Evolutionary conservation across 768 basidiomycete genomes (phyloP), one percentile per base, ranked within the genome.

Genomic region (Gautieria morchelliformis): DNA sequence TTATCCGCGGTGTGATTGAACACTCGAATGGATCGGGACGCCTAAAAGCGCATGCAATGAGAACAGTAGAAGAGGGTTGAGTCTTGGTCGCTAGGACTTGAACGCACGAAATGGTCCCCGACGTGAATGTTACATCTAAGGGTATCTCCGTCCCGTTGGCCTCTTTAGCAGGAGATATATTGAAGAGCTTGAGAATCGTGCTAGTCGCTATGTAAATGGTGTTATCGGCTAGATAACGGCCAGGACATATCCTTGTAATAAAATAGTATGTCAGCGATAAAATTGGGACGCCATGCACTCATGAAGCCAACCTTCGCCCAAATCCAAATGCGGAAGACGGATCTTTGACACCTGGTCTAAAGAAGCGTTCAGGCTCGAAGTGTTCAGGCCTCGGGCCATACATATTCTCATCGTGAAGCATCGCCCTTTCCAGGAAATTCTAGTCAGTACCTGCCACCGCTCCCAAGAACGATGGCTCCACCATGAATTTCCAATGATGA

Each of bases 191-290:
- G 42, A 78, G 62, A 12, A 82, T 67, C 55, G 67, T 70, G 0
- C 77, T 72, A 15, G 72, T 71, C 42, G 76, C 73, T 47, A 74
- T 63, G 75, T 75, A n/a, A n/a, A n/a, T n/a, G n/a, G n/a, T n/a
- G n/a, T n/a, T n/a, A n/a, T n/a, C n/a, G n/a, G n/a, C n/a, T n/a
- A n/a, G n/a, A n/a, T n/a, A n/a, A n/a, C n/a, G n/a, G n/a, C n/a
- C n/a, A n/a, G n/a, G n/a, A n/a, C 83, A 27, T 79, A 61, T 82
- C 83, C 47, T 71, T 35, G n/a, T n/a, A n/a, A n/a, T n/a, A n/a
- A n/a, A n/a, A n/a, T n/a, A n/a, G n/a, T n/a, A n/a, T n/a, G n/a
- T n/a, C n/a, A n/a, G n/a, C n/a, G n/a, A n/a, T n/a, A n/a, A n/a
- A n/a, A n/a, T n/a, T n/a, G n/a, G n/a, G n/a, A n/a, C n/a, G n/a